phyloP scores from a whole-genome alignment of 2,329 filamentous ascomycete genomes.

The Alternaria brassicicola region DNA sequence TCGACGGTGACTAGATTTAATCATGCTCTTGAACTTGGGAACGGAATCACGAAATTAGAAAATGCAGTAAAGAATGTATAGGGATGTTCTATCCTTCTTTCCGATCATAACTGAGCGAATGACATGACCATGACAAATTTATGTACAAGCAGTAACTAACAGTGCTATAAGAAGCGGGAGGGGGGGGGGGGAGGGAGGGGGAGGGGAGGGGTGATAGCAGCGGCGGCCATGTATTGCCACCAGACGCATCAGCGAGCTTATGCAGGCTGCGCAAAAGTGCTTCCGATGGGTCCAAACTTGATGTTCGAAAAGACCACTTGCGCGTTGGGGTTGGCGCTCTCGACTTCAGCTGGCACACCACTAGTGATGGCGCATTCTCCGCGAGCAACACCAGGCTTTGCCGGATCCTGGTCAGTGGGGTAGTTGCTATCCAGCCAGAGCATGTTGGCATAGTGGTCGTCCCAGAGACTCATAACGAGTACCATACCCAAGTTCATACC shows the following conservation, averaged over 20 bases:
- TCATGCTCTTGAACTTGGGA: background rate
- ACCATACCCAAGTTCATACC: conserved; percentile 65
- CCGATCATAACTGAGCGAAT: background rate
- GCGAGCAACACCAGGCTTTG: conserved; percentile 38
- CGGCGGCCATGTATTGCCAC: background rate
- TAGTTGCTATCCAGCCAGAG: conserved; percentile 73
- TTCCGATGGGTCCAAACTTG: conserved; percentile 40
- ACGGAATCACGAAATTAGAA: too few species aligned
- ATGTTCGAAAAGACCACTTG: conserved; percentile 38
- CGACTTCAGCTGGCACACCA: conserved; percentile 39
- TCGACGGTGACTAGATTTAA: background rate
- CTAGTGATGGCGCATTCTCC: conserved; percentile 32
- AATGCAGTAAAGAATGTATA: background rate
- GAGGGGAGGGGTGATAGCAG: background rate
- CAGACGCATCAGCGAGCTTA: background rate
- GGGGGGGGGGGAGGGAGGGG: too few species aligned
- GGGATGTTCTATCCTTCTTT: background rate
- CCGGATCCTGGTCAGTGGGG: conserved; percentile 52
- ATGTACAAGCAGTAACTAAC: background rate
- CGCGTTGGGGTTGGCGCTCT: conserved; percentile 25
- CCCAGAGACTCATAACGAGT: conserved; percentile 66
- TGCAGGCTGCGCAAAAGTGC: conserved; percentile 36
- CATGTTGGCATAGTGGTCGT: conserved; percentile 71
- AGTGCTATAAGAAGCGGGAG: background rate
- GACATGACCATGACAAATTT: background rate